Base-by-base conservation (phyloP, 139 green algal genomes). In the Mychonastes homosphaera region DNA sequence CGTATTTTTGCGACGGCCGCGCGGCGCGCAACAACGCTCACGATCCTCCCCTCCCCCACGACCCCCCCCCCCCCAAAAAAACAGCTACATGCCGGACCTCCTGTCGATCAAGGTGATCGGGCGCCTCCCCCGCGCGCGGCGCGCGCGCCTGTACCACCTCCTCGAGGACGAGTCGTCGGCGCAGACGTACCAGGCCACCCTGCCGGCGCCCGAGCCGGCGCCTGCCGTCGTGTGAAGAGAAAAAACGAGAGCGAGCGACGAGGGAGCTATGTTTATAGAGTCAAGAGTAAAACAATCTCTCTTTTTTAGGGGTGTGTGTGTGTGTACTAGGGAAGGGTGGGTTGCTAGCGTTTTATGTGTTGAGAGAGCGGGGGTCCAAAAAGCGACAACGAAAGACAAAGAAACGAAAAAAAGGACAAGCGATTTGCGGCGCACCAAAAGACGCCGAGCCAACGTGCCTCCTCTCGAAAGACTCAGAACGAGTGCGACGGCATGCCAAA, bases 1-100 rank as follows among this genome's bases (percentile, higher is more conserved):
- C 15, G 38, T 1, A n/a, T 44, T 44, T 1, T 16, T 44, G 16
- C 15, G 15, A 44, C 16, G 38, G 38, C 38, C 16, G 38, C 38
- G 15, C 16, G 38, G 15, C 15, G n/a, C n/a, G 38, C 1, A 1
- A 16, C 38, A 44, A 44, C 16, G 38, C 16, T 44, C 15, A 44
- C 15, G 38, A n/a, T 44, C 15, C 38, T 44, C 8, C 13, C 44
- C 44, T 5, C 27, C 53, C 23, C n/a, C n/a, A n/a, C n/a, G n/a
- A n/a, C n/a, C n/a, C n/a, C n/a, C n/a, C n/a, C n/a, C n/a, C n/a
- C n/a, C n/a, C n/a, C n/a, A n/a, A n/a, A n/a, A n/a, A n/a, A n/a
- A n/a, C 58, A 66, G 58, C 35, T 74, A 83, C 65, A 83, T 83
- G 76, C 76, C 76, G 13, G 76, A 83, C 47, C 29, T 83, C 24